Percentiles rank a stretch among this genome's conserved stretches.
Conservation (phyloP, 371 early-diverging fungal species). For the Apophysomyces ossiformis region DNA sequence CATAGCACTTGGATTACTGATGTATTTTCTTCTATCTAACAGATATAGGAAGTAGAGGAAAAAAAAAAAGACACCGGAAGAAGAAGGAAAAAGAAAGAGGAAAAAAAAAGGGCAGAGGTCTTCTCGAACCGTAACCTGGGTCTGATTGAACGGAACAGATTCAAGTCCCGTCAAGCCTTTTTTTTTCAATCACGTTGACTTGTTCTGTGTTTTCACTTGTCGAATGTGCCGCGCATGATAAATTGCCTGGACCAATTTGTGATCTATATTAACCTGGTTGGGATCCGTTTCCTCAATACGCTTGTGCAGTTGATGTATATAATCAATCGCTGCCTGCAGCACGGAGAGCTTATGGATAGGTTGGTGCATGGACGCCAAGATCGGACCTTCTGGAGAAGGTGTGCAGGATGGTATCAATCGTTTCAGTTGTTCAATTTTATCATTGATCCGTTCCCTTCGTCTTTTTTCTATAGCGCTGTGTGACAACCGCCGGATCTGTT, state of each 20-base stretch:
- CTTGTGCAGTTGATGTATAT: constrained; percentile 50
- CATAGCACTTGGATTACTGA: not conserved
- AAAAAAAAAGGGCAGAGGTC: not conserved
- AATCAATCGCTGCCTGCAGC: constrained; percentile 75
- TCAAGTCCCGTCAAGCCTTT: not conserved
- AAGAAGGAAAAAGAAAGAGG: not conserved
- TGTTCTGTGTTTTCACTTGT: not conserved
- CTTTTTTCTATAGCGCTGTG: constrained; percentile 82
- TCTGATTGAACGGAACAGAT: not conserved
- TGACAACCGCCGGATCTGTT: constrained; percentile 66
- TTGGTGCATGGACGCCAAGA: constrained; percentile 24
- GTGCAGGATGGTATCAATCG: constrained; percentile 57
- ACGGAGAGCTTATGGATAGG: constrained; percentile 70
- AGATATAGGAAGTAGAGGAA: no score
- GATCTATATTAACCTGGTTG: not conserved
- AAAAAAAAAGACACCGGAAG: no score
- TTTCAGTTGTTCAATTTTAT: constrained; percentile 56
- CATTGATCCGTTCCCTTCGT: constrained; percentile 79
- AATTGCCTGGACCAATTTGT: not conserved
- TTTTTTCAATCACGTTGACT: constrained; percentile 4
- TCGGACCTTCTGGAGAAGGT: constrained; percentile 49
- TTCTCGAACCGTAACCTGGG: not conserved
- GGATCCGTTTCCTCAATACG: constrained; percentile 1
- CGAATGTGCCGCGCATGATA: constrained; percentile 6
- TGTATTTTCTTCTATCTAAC: not conserved